These are phyloP conservation scores for Penicillium verhagenii DNA, from an alignment of 495 filamentous ascomycete species.

Conservation along the genomic window DNA sequence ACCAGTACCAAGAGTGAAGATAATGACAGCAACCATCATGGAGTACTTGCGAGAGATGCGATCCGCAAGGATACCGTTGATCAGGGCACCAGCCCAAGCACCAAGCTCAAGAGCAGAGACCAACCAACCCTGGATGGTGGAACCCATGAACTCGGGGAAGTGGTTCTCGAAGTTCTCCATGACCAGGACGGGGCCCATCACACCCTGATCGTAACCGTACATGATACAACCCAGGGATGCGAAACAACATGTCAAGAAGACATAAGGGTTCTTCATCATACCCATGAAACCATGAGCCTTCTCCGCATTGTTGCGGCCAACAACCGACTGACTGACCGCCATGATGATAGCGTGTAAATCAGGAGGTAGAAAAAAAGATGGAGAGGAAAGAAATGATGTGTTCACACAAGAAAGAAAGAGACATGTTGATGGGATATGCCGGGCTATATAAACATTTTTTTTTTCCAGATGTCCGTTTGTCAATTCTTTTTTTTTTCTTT, in stretches of 20 bases:
- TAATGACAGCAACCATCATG: slow-evolving; percentile 63
- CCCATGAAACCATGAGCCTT: slow-evolving; percentile 35
- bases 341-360: slow-evolving; percentile 9
- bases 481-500: not conserved
- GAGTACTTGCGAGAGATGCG: slow-evolving; percentile 73
- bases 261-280: slow-evolving; percentile 39
- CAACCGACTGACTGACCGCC: slow-evolving; percentile 33
- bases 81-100: slow-evolving; percentile 75
- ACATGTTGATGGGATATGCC: not conserved
- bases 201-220: slow-evolving; percentile 15
- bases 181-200: slow-evolving; percentile 7
- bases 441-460: slow-evolving; percentile 13
- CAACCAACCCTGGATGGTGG: slow-evolving; percentile 70
- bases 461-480: not conserved
- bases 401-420: not conserved
- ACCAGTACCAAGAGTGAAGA: slow-evolving; percentile 68
- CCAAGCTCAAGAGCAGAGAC: slow-evolving; percentile 79
- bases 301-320: slow-evolving; percentile 35
- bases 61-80: slow-evolving; percentile 74
- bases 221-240: slow-evolving; percentile 19
- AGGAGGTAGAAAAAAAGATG: not conserved
- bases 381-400: slow-evolving; percentile 2
- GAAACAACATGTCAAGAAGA: slow-evolving; percentile 35
- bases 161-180: slow-evolving; percentile 11
- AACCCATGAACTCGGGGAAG: slow-evolving; percentile 1